A percentile compares a stretch with the other conserved stretches of the same genome.
Evolutionary conservation across 257 asterid genomes (phyloP).

Genomic region (Ligustrum vulgare): DNA sequence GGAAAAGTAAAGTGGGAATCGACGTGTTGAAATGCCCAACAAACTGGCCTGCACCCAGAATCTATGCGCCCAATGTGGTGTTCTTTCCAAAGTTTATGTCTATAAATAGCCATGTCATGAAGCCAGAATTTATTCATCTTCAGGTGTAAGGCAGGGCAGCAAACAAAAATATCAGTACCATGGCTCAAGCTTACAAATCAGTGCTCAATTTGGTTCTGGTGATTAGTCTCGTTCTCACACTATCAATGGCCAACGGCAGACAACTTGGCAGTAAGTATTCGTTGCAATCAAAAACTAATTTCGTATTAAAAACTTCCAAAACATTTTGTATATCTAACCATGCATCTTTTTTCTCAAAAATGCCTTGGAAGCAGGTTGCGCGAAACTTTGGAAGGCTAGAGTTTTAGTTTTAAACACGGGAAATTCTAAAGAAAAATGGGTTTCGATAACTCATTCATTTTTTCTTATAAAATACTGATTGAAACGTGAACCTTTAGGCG

Average conservation of each 20-base stretch:
- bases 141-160: no score
- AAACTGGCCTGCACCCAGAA: neutral
- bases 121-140: neutral
- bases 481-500: no score
- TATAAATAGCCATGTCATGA: neutral
- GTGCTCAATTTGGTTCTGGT: conserved; percentile 16
- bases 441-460: no score
- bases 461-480: no score
- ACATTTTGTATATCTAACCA: no score
- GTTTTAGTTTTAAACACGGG: no score
- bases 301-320: neutral
- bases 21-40: neutral
- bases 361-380: no score
- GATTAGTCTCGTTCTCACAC: conserved; percentile 17
- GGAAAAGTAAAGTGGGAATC: no score
- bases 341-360: no score
- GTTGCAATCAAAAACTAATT: neutral
- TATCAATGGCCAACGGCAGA: conserved; percentile 4
- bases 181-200: conserved; percentile 13
- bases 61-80: neutral
- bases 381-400: no score
- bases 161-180: neutral
- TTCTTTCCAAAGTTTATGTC: neutral
- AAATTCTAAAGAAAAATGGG: no score
- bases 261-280: neutral